These are phyloP conservation scores for Theobroma cacao DNA, from an alignment of 345 rosid genomes.

Conservation along the genomic window DNA sequence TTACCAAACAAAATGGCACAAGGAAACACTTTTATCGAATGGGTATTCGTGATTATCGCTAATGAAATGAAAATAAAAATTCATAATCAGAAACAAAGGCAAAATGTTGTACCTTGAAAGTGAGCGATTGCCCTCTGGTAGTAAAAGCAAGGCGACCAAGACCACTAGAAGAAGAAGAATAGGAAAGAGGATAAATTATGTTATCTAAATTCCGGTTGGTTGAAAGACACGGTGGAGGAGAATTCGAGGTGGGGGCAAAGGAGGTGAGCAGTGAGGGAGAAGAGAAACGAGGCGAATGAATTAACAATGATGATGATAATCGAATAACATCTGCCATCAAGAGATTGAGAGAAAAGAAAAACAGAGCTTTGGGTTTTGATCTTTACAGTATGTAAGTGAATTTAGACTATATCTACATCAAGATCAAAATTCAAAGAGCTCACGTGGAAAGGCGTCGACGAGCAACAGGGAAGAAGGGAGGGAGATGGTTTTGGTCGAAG, in stretches of 20 bases:
- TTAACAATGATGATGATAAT: background rate
- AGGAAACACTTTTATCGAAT: background rate
- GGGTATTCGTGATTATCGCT: background rate
- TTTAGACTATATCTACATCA: background rate
- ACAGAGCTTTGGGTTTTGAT: background rate
- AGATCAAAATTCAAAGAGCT: background rate
- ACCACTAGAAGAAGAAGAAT: background rate
- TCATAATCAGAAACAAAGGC: too few relatives aligned
- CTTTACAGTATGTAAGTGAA: background rate
- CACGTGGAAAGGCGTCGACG: background rate
- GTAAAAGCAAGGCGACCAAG: background rate
- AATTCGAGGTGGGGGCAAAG: background rate
- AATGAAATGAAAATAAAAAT: too few relatives aligned
- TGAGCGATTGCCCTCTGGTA: background rate
- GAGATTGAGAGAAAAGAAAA: background rate
- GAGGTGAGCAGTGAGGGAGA: background rate
- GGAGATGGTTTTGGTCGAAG: background rate
- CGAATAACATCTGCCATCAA: conserved; percentile 16
- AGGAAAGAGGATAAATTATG: background rate
- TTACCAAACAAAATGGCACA: background rate
- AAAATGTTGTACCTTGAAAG: too few relatives aligned
- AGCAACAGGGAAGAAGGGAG: background rate
- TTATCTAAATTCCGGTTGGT: background rate
- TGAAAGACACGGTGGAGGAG: background rate
- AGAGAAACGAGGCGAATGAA: conserved; percentile 11